Conservation (phyloP, 1,139 yeast species). For the Protomyces macrosporus region DNA sequence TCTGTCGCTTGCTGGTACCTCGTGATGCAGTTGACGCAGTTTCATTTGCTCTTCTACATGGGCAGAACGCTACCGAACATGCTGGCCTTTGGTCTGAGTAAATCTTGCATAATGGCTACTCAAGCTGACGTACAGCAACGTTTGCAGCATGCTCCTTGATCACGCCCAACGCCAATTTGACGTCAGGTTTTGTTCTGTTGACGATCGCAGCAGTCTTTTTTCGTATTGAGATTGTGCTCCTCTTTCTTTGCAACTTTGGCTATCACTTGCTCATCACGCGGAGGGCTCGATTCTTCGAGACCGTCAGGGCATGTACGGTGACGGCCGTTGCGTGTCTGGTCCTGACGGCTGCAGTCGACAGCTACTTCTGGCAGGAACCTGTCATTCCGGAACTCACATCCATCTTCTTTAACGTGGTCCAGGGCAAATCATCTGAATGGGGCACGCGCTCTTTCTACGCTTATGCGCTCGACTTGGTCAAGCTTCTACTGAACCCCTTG, state of each 20-base stretch:
- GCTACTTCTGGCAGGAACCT: constrained; percentile 64
- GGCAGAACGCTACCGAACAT: constrained; percentile 84
- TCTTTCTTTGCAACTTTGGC: constrained; percentile 48
- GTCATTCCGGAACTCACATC: constrained; percentile 69
- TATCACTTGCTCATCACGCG: constrained; percentile 41
- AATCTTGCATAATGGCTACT: constrained; percentile 49
- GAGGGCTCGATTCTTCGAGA: constrained; percentile 42
- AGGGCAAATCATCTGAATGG: constrained; percentile 73
- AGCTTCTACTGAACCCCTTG: constrained; percentile 57
- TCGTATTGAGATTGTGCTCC: constrained; percentile 64
- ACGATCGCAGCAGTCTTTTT: constrained; percentile 64
- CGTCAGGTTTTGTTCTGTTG: constrained; percentile 51
- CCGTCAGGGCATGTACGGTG: constrained; percentile 44
- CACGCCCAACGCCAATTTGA: constrained; percentile 20
- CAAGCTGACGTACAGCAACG: constrained; percentile 5
- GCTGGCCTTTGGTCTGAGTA: constrained; percentile 70
- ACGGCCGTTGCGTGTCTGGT: constrained; percentile 55
- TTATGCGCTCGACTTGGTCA: constrained; percentile 55
- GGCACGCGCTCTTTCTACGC: constrained; percentile 44
- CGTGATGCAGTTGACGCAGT: constrained; percentile 58
- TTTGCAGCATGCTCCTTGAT: constrained; percentile 27
- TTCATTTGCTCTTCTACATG: constrained; percentile 71
- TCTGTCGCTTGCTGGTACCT: constrained; percentile 49
- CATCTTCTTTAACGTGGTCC: constrained; percentile 64
- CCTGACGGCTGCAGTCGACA: constrained; percentile 55